Evolutionary conservation across 2,329 filamentous ascomycete species (phyloP), one percentile per base, ranked within the genome.

Genomic region (Onygena corvina): DNA sequence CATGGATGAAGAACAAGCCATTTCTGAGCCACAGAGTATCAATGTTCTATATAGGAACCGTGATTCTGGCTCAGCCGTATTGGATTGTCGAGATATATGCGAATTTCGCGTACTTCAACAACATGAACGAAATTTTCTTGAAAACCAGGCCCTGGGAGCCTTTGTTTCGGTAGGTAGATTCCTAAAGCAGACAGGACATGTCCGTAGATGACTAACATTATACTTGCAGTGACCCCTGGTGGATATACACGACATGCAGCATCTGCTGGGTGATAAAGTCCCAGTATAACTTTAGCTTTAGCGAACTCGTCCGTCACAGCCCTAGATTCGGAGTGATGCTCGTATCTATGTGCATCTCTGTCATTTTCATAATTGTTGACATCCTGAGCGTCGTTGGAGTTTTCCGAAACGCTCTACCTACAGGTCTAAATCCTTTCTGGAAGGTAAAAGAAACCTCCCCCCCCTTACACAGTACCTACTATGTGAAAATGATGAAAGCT

Each of bases 361-460:
- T 83, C 35, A 59, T 71, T 21, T 83, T 83, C 59, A 76, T 82
- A 49, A 58, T 81, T 16, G 59, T 81, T 49, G 80, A 84, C 57
- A 73, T 81, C 9, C 67, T 77, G 12, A 75, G 76, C 7, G 79
- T 82, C 0, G 76, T 77, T 0, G 64, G 67, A 2, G 73, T 67
- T 0, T 67, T 79, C 20, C 58, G 58, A 4, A 59, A 56, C 5
- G 51, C 54, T 7, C 56, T 70, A 0, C 68, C 72, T 0, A 74
- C 74, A 5, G 77, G 77, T n/a, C 75, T 82, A 56, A 79, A 82
- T 57, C 79, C 79, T 0, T 82, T 80, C 60, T 82, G 79, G 79
- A 80, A 70, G 59, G 64, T 66, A 49, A 47, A 14, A 12, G 18
- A 11, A n/a, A 35, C 27, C n/a, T n/a, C n/a, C n/a, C 16, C 34